Conservation (phyloP, 2,329 filamentous ascomycete species). For the Hortaea werneckii region DNA sequence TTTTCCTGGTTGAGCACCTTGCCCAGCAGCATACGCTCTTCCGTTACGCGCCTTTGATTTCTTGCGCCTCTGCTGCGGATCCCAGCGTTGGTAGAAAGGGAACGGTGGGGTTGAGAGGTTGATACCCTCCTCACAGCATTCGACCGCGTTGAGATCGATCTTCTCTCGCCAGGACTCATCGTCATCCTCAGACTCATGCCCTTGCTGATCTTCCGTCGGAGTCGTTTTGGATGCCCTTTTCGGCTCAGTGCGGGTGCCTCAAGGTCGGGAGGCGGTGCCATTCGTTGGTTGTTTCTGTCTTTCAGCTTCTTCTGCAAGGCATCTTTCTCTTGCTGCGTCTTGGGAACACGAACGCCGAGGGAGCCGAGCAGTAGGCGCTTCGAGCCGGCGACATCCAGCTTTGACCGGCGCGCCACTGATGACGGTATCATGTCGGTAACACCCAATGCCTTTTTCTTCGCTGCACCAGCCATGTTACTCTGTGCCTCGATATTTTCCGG, state of each 20-base stretch:
- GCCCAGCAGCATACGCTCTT: conserved; percentile 31
- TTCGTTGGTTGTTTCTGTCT: conserved; percentile 8
- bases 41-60: conserved; percentile 27
- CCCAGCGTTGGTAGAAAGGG: conserved; percentile 79
- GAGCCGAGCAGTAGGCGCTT: conserved; percentile 62
- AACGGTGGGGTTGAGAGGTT: conserved; percentile 70
- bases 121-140: conserved; percentile 65
- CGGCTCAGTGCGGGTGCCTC: conserved; percentile 1
- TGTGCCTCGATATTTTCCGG: background rate
- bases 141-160: conserved; percentile 67
- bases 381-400: conserved; percentile 50
- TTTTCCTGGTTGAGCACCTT: conserved; percentile 12
- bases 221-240: conserved; percentile 11
- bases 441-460: background rate
- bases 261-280: conserved; percentile 14
- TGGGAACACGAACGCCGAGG: conserved; percentile 59
- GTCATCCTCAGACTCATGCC: conserved; percentile 8
- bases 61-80: conserved; percentile 56
- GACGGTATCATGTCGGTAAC: conserved; percentile 6
- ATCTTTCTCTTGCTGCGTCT: conserved; percentile 58
- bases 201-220: background rate
- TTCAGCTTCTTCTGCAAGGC: conserved; percentile 47
- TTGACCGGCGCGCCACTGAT: conserved; percentile 26
- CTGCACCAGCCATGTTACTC: background rate
- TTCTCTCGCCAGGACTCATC: conserved; percentile 62